A percentile compares a stretch with the other conserved stretches of the same genome.
Conservation (phyloP, 345 rosid genomes). For the Linum usitatissimum region DNA sequence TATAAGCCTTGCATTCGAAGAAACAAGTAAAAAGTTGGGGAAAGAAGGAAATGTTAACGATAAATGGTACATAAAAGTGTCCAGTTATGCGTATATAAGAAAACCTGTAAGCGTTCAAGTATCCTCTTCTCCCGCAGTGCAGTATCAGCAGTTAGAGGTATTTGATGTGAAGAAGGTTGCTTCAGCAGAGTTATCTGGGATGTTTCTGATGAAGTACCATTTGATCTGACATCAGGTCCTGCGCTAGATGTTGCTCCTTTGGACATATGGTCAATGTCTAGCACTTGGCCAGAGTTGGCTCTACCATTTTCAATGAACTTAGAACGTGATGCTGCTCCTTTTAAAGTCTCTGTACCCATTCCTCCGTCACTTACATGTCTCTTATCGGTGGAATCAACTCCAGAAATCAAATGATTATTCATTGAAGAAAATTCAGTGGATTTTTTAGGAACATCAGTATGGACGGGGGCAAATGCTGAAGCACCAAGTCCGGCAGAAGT, state of each 20-base stretch:
- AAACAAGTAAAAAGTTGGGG: not conserved
- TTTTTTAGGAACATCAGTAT: conserved; percentile 25
- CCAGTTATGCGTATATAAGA: conserved; percentile 8
- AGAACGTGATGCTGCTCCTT: not conserved
- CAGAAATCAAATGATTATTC: conserved; percentile 29
- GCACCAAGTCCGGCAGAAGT: conserved; percentile 20
- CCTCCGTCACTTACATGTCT: conserved; percentile 24
- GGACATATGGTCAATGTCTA: conserved; percentile 26
- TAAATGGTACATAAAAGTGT: conserved; percentile 8
- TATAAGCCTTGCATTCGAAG: not conserved
- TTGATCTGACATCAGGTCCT: conserved; percentile 24
- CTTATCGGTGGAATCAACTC: conserved; percentile 27
- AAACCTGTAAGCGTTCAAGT: conserved; percentile 58
- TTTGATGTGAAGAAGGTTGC: conserved; percentile 25
- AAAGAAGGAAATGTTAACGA: conserved; percentile 6
- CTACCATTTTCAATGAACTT: conserved; percentile 22
- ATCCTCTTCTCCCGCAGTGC: conserved; percentile 76
- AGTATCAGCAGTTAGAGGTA: conserved; percentile 47
- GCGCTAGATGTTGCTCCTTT: conserved; percentile 23
- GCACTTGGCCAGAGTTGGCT: conserved; percentile 25
- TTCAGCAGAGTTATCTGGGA: conserved; percentile 20
- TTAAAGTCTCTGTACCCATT: conserved; percentile 22
- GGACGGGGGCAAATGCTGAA: conserved; percentile 20
- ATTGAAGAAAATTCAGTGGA: conserved; percentile 23
- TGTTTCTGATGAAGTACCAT: conserved; percentile 29